Evolutionary conservation across 345 rosid species (phyloP).

Genomic region (Excoecaria agallocha): DNA sequence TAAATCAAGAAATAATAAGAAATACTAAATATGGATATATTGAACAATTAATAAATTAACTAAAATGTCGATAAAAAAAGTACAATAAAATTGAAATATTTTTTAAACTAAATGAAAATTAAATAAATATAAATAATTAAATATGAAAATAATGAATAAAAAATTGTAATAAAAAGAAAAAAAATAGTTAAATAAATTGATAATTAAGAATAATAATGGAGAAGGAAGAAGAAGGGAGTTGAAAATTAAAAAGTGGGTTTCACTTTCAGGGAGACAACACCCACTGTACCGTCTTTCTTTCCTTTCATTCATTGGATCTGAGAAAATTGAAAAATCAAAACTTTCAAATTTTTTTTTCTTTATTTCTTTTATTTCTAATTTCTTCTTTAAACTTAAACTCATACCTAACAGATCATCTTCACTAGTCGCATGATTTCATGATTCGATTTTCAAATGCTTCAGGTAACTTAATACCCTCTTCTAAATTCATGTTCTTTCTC

Average conservation of each 20-base stretch:
- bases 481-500: neutral
- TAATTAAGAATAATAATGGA: no score
- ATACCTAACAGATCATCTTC: neutral
- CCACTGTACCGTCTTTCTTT: neutral
- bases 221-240: neutral
- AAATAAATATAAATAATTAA: neutral
- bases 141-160: neutral
- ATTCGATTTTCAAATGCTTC: neutral
- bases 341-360: neutral
- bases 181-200: no score
- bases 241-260: neutral
- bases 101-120: neutral
- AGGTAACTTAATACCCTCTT: neutral
- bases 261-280: constrained; percentile 1
- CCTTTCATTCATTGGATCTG: neutral
- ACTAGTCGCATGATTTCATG: neutral
- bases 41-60: no score
- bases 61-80: neutral
- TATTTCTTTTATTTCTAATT: neutral
- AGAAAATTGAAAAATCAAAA: neutral
- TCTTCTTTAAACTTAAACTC: neutral
- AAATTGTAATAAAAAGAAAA: no score
- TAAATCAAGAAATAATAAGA: no score
- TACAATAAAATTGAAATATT: neutral
- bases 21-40: no score